Evolutionary conservation across 441 rosid species (phyloP).

Genomic region (Croton setiger): DNA sequence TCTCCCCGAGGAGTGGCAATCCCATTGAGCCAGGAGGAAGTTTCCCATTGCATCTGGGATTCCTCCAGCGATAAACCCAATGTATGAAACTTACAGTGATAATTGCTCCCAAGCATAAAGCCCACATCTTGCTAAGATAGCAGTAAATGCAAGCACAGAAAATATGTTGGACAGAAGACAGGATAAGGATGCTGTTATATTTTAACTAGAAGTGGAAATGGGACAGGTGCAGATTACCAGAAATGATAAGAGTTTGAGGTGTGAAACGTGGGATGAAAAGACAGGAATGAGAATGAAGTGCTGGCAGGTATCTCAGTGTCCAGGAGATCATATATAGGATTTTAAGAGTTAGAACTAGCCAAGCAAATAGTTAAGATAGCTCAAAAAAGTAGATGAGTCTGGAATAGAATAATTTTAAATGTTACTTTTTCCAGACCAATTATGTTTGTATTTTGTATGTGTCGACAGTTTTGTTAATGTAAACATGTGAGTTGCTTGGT

Average conservation of each 20-base stretch:
- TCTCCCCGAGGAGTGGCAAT: constrained; percentile 73
- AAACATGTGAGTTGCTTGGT: constrained; percentile 30
- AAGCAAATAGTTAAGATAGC: constrained; percentile 26
- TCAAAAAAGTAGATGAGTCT: constrained; percentile 30
- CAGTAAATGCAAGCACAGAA: not conserved
- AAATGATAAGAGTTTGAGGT: constrained; percentile 28
- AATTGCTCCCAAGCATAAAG: constrained; percentile 39
- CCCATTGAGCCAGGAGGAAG: constrained; percentile 98
- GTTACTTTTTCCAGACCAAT: constrained; percentile 24
- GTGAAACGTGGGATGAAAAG: constrained; percentile 40
- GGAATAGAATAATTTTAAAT: constrained; percentile 25
- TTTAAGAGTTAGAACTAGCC: constrained; percentile 28
- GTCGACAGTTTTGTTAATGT: constrained; percentile 28
- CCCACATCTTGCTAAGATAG: constrained; percentile 47
- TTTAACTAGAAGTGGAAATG: constrained; percentile 19
- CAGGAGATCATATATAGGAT: constrained; percentile 55
- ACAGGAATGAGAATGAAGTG: constrained; percentile 41
- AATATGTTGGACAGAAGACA: constrained; percentile 30
- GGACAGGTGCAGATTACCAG: constrained; percentile 20
- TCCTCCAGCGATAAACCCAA: no score
- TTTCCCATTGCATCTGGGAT: no score
- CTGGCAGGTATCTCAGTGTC: constrained; percentile 54
- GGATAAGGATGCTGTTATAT: constrained; percentile 12
- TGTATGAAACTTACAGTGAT: constrained; percentile 39
- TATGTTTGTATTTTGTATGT: constrained; percentile 11